Base-by-base conservation (phyloP, 169 alveolate genomes). In the Amoebophrya sp. region DNA sequence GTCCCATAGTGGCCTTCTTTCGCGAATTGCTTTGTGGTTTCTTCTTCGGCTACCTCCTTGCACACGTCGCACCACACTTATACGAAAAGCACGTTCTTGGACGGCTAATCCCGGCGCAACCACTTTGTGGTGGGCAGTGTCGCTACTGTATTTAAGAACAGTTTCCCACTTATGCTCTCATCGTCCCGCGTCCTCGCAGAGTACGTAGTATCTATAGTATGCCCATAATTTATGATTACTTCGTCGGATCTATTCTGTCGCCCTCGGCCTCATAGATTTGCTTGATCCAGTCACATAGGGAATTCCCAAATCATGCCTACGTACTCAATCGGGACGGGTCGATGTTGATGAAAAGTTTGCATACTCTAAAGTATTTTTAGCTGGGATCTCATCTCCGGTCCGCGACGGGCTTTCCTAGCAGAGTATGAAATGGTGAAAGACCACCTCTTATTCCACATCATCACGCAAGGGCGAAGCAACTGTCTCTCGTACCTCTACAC, bases 371-470 rank as follows among this genome's bases (percentile, higher is more conserved):
- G n/a, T n/a, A n/a, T 65, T 6, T 65, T 6, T 10, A 65, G 83
- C 26, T 65, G 83, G 83, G 83, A 65, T 36, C 38, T 65, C 2
- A 26, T 65, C n/a, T 1, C 83, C 83, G n/a, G 33, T 10, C 83
- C 83, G 26, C 0, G 26, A 26, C n/a, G 18, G 36, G 83, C 83
- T 0, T 1, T 18, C 33, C 10, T 6, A 29, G 83, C 83, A 18
- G 83, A 65, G 26, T 65, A 65, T 36, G 83, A 65, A 65, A 65
- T 65, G 83, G 3, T 65, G 83, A 65, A 65, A 36, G 83, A 65
- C 26, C 33, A 26, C 33, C 38, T 65, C 33, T 18, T 65, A 36
- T 65, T 12, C 26, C n/a, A 65, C 83, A 36, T 65, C 38, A 65
- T 65, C 83, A 65, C 83, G n/a, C 83, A 65, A 36, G 83, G 83